Base-by-base conservation (phyloP, 1,139 yeast genomes). In the Pneumocystis canis region DNA sequence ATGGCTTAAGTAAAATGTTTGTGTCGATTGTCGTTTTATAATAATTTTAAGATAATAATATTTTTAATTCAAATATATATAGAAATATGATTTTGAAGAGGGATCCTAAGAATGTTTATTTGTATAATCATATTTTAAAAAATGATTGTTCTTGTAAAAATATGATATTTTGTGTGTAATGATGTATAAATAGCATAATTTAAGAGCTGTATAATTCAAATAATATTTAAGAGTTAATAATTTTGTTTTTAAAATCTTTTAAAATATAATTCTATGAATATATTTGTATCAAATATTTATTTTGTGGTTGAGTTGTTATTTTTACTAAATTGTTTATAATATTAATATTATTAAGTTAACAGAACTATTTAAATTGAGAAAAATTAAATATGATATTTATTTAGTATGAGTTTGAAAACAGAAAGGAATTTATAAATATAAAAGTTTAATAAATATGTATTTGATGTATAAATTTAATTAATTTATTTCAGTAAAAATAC, bases 1-100 rank as follows among this genome's bases (percentile, higher is more conserved):
- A 69, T 89, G 88, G 70, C 54, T 47, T 47, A 47, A 1, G 4
- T 47, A 31, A 47, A 47, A 47, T 14, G 25, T 63, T 67, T 3
- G 28, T 30, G 16, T 31, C 30, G 14, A 35, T 47, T 47, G 20
- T 6, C 25, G 28, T 20, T 47, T 47, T 47, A 20, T 41, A 25
- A 25, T 11, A 47, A 25, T 47, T 47, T 25, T 25, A 28, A 47
- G 25, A 47, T 25, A 47, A 47, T 25, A 47, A 6, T 25, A 9
- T n/a, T n/a, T n/a, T 47, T 47, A 25, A 25, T 25, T 47, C 7
- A 20, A 41, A 35, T 35, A 5, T 16, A n/a, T 35, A 14, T 35
- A 7, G 30, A 47, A 7, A 11, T 41, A 25, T 9, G 14, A 31
- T 47, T 25, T 47, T 47, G 20, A 47, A 9, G 20, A 20, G 11